phyloP scores from a whole-genome alignment of 2,329 filamentous ascomycete genomes.

The Fusarium secorum region DNA sequence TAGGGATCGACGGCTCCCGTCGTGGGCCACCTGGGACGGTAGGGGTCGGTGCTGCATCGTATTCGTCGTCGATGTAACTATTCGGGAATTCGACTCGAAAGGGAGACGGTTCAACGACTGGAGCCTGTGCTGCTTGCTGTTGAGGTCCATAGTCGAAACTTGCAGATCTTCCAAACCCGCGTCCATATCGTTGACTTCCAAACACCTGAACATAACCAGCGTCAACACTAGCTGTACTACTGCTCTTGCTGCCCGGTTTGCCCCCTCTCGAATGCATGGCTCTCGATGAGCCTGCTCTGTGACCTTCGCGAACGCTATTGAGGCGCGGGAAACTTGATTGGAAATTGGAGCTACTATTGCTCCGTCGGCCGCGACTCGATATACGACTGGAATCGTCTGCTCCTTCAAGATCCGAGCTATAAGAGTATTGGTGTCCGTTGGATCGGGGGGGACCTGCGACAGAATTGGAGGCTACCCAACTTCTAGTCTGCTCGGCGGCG shows the following conservation, averaged over 20 bases:
- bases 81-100: constrained; percentile 61
- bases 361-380: constrained; percentile 71
- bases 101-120: constrained; percentile 41
- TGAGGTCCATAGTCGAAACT: constrained; percentile 75
- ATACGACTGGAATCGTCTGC: constrained; percentile 62
- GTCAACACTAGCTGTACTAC: constrained; percentile 72
- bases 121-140: constrained; percentile 44
- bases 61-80: constrained; percentile 61
- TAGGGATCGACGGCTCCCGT: constrained; percentile 44
- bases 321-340: constrained; percentile 66
- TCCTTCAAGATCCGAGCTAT: constrained; percentile 68
- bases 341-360: constrained; percentile 82
- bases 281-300: constrained; percentile 51
- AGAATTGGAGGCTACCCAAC: constrained; percentile 43
- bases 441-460: constrained; percentile 34
- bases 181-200: constrained; percentile 65
- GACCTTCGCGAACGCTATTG: constrained; percentile 66
- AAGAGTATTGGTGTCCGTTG: constrained; percentile 56
- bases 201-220: constrained; percentile 66
- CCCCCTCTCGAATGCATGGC: constrained; percentile 60
- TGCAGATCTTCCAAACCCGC: constrained; percentile 67
- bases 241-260: constrained; percentile 76
- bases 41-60: constrained; percentile 86
- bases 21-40: constrained; percentile 83
- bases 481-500: constrained; percentile 47